Conservation (phyloP, 1,284 basidiomycete genomes). For the Trametes hirsuta region DNA sequence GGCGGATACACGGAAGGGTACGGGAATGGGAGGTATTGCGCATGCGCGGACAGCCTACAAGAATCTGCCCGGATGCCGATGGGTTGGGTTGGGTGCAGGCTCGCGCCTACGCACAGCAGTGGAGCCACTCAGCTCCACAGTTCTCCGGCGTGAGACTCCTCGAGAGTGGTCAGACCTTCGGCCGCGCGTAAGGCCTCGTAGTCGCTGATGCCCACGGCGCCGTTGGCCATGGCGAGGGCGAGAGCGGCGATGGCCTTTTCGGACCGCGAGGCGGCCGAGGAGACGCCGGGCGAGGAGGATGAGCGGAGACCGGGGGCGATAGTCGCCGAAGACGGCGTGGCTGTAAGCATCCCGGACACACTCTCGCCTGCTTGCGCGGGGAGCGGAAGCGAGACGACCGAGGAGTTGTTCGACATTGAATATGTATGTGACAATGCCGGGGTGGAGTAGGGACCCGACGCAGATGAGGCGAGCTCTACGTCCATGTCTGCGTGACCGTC, state of each 20-base stretch:
- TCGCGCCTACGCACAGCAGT: conserved; percentile 3
- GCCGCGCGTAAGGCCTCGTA: conserved; percentile 56
- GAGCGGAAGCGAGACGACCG: conserved; percentile 34
- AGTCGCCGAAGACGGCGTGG: conserved; percentile 21
- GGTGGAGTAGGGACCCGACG: conserved; percentile 21
- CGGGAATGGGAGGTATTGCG: background rate
- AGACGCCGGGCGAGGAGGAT: conserved; percentile 9
- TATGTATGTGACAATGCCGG: conserved; percentile 36
- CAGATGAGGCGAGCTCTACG: conserved; percentile 17
- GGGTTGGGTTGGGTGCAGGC: background rate
- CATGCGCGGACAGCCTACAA: background rate
- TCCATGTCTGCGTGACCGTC: conserved; percentile 26
- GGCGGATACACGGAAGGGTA: background rate
- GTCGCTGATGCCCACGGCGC: conserved; percentile 68
- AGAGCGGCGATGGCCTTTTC: conserved; percentile 69
- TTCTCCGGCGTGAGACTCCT: conserved; percentile 57
- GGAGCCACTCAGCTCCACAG: conserved; percentile 51
- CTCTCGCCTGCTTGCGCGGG: conserved; percentile 17
- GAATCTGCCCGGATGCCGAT: background rate
- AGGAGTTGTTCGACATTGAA: conserved; percentile 43
- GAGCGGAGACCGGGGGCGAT: conserved; percentile 15
- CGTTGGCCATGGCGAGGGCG: conserved; percentile 66
- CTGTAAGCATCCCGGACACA: background rate
- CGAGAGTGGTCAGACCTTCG: conserved; percentile 42
- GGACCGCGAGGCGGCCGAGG: conserved; percentile 40